Base-by-base conservation (phyloP, 352 stramenopile genomes). In the Lagenidium sp. region DNA sequence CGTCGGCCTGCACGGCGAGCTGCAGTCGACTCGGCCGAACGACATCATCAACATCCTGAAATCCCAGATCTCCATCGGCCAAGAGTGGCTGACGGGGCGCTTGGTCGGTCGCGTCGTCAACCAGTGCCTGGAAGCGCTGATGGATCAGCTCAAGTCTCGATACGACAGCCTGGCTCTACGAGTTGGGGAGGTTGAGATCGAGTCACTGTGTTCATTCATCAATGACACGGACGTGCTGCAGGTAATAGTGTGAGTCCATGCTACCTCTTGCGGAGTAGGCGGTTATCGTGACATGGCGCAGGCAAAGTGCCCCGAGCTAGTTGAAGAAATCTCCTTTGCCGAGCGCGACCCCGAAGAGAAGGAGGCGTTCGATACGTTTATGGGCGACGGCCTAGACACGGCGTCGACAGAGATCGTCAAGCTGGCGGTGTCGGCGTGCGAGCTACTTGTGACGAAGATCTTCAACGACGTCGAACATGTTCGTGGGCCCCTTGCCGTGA, bases 31-130 rank as follows among this genome's bases (percentile, higher is more conserved):
- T 10, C 70, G 80, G 5, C 77, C 80, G 10, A 93, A 90, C 40
- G 80, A 93, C 26, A 93, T 93, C 35, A 55, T 93, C 32, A 90
- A 93, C 47, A 93, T 93, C 45, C 53, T 93, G 13, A 89, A 86
- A 41, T 85, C 77, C 0, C 80, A 93, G 35, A 88, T 93, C 38
- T 85, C 75, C 4, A 90, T 93, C 24, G 80, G 65, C 0, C 77
- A 90, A 37, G 80, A 90, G 31, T 93, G 76, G 76, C 43, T 93
- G 4, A 84, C 70, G 19, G 80, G 80, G 0, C 60, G 58, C 5
- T 45, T 87, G 0, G 55, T 93, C 3, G 75, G 71, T 2, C 69
- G 68, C 2, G 77, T 90, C 6, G 74, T 93, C 10, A 64, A 80
- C 15, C 49, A 78, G 16, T 93, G 80, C 36, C 49, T 93, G 21